These are phyloP conservation scores for Fistulinella prunicolor DNA, from an alignment of 768 basidiomycete genomes.

Conservation along the genomic window DNA sequence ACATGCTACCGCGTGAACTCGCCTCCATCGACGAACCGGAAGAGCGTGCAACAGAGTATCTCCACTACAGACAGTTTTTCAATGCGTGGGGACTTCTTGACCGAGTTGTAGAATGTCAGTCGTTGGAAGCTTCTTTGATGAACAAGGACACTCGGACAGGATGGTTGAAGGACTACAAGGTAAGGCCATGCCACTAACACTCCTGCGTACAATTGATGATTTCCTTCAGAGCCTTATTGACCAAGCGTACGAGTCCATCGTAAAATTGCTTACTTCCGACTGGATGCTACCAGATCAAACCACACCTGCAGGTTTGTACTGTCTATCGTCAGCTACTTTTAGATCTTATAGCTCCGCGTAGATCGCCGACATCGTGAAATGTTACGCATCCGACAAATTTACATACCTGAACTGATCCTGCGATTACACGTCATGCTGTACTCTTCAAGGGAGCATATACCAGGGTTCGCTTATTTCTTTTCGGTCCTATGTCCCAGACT, in stretches of 20 bases:
- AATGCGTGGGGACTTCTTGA: slow-evolving; percentile 66
- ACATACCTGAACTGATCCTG: slow-evolving; percentile 85
- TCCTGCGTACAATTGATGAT: neutral
- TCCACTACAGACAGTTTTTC: slow-evolving; percentile 82
- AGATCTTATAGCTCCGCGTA: slow-evolving; percentile 29
- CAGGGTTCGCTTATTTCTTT: slow-evolving; percentile 51
- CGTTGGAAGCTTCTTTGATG: slow-evolving; percentile 54
- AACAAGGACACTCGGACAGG: slow-evolving; percentile 53
- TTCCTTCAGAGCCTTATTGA: slow-evolving; percentile 53
- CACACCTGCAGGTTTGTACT: slow-evolving; percentile 32
- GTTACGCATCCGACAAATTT: slow-evolving; percentile 80
- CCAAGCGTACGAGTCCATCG: slow-evolving; percentile 59
- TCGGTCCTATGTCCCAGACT: neutral
- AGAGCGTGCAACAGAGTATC: slow-evolving; percentile 67
- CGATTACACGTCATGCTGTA: slow-evolving; percentile 75
- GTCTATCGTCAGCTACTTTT: neutral
- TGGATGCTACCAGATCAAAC: slow-evolving; percentile 67
- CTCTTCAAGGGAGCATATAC: slow-evolving; percentile 58
- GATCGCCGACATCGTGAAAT: slow-evolving; percentile 65
- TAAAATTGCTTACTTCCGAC: slow-evolving; percentile 71
- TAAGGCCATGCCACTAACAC: slow-evolving; percentile 17
- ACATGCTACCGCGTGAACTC: slow-evolving; percentile 62
- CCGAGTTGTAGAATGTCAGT: slow-evolving; percentile 57
- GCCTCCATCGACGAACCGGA: slow-evolving; percentile 63
- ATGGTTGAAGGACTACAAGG: slow-evolving; percentile 69